Evolutionary conservation across 2,329 filamentous ascomycete genomes (phyloP).

Genomic region (Phaeophleospora eucalypticola): DNA sequence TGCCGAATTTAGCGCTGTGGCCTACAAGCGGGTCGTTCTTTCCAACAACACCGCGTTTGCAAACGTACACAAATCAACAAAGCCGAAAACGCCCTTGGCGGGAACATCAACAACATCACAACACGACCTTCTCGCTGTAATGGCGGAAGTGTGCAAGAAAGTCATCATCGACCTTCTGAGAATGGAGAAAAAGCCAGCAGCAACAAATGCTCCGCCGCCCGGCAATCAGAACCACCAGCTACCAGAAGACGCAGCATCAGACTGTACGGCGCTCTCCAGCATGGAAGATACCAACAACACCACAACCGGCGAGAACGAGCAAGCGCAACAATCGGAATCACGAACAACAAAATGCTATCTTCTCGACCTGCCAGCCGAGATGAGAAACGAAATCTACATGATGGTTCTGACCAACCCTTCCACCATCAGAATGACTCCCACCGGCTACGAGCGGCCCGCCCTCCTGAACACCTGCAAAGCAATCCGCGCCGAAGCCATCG

Average conservation of each 20-base stretch:
- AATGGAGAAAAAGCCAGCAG: too few relatives aligned
- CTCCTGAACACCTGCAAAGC: slow-evolving; percentile 10
- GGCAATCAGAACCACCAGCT: too few relatives aligned
- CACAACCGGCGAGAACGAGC: neutral
- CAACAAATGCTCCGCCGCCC: too few relatives aligned
- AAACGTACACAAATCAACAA: neutral
- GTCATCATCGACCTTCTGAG: too few relatives aligned
- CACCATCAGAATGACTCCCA: neutral
- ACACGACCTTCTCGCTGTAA: neutral
- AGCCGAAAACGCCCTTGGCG: neutral
- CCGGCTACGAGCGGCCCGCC: neutral
- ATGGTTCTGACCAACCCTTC: neutral
- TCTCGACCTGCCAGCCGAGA: slow-evolving; percentile 6
- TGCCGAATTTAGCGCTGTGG: neutral
- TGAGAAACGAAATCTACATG: slow-evolving; percentile 8
- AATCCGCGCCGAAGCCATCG: slow-evolving; percentile 7
- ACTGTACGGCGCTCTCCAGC: neutral
- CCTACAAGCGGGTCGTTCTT: neutral
- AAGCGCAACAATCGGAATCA: neutral
- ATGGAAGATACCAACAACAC: neutral
- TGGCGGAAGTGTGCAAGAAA: too few relatives aligned
- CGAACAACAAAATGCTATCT: neutral
- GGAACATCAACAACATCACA: neutral
- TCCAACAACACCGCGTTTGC: neutral
- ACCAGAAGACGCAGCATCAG: too few relatives aligned